Conservation (phyloP, 345 rosid genomes). For the Rhodamnia argentea region DNA sequence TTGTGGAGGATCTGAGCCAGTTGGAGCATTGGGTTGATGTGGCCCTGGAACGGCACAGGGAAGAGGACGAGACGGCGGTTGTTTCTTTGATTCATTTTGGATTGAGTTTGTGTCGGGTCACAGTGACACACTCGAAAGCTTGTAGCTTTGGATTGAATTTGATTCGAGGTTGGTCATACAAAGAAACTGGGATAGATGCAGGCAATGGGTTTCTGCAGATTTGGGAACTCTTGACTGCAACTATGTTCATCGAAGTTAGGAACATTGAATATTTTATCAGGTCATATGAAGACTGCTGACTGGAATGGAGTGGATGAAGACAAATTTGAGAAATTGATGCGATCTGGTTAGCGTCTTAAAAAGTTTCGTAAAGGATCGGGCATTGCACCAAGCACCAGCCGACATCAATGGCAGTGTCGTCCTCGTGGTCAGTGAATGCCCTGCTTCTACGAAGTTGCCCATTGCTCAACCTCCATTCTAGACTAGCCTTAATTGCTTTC, state of each 20-base stretch:
- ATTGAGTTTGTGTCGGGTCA: not conserved
- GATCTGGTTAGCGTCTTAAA: no score
- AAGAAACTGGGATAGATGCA: not conserved
- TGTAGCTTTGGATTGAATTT: not conserved
- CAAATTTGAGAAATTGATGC: not conserved
- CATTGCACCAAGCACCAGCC: not conserved
- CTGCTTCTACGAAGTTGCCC: not conserved
- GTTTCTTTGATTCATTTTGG: constrained; percentile 2
- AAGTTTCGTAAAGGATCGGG: no score
- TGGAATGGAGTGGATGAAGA: not conserved
- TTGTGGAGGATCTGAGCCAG: constrained; percentile 23
- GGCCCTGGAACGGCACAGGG: constrained; percentile 21
- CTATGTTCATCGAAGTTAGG: not conserved
- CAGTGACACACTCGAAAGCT: not conserved
- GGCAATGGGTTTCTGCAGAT: not conserved
- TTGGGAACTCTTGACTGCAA: not conserved
- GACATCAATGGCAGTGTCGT: not conserved
- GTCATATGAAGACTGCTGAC: not conserved
- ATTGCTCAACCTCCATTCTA: not conserved
- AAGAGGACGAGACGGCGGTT: constrained; percentile 12
- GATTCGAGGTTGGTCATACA: not conserved
- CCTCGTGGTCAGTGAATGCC: not conserved
- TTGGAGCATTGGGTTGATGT: constrained; percentile 27
- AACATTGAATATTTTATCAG: not conserved
- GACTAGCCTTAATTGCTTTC: not conserved